These are phyloP conservation scores for Mikania micrantha DNA, from an alignment of 129 eudicot species.

Conservation along the genomic window DNA sequence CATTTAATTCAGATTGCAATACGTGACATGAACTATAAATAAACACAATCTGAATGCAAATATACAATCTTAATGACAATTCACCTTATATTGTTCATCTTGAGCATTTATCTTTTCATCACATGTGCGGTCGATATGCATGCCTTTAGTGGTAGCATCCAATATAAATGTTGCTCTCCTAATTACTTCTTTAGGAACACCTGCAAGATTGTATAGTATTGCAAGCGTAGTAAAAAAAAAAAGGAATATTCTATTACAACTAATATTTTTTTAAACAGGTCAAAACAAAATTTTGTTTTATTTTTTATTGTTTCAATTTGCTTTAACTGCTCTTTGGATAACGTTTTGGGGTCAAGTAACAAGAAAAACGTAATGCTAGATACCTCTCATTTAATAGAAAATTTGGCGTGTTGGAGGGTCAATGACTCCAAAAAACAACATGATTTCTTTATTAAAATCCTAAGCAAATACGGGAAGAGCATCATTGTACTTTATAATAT, in stretches of 20 bases:
- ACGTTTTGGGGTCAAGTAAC: no score
- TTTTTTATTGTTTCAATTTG: no score
- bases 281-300: no score
- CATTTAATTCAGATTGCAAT: constrained; percentile 18
- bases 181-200: constrained; percentile 63
- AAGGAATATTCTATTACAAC: no score
- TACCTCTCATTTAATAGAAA: no score
- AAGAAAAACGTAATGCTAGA: no score
- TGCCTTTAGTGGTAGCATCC: constrained; percentile 40
- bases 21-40: background rate
- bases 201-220: constrained; percentile 21
- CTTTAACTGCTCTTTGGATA: no score
- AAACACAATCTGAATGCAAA: background rate
- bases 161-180: constrained; percentile 57
- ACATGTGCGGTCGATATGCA: constrained; percentile 43
- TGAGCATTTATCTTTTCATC: constrained; percentile 46
- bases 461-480: background rate
- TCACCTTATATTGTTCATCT: constrained; percentile 78
- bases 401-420: no score
- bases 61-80: background rate
- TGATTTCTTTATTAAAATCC: no score
- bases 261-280: no score
- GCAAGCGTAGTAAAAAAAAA: no score
- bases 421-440: no score
- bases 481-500: background rate